Percentiles rank a stretch among this genome's conserved stretches.
These are phyloP conservation scores for Babesia sp. DNA, from an alignment of 169 alveolate species.

Conservation along the genomic window DNA sequence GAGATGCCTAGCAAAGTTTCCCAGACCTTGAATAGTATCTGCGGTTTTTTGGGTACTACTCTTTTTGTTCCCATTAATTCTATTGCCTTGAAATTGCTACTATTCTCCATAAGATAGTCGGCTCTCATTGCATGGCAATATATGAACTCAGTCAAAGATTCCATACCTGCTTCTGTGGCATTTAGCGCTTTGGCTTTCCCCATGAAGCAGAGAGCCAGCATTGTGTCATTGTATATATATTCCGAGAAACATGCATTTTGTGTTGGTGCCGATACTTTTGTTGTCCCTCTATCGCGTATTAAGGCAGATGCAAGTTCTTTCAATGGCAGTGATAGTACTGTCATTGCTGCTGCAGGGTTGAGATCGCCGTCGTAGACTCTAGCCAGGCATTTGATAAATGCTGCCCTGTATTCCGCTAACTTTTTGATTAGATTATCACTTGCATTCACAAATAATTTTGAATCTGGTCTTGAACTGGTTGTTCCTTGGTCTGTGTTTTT, in stretches of 20 bases:
- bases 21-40: slow-evolving; percentile 53
- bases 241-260: not conserved
- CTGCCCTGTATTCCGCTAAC: slow-evolving; percentile 7
- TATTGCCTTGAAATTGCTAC: not conserved
- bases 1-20: slow-evolving; percentile 55
- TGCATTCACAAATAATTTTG: not conserved
- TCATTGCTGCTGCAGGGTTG: slow-evolving; percentile 4
- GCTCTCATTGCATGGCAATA: slow-evolving; percentile 28
- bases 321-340: slow-evolving; percentile 14
- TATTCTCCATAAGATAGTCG: slow-evolving; percentile 18
- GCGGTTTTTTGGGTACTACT: slow-evolving; percentile 10
- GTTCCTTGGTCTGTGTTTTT: not conserved
- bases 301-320: slow-evolving; percentile 11
- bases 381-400: slow-evolving; percentile 1
- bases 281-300: not conserved
- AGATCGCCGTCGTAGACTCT: slow-evolving; percentile 1
- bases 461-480: not conserved
- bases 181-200: slow-evolving; percentile 25
- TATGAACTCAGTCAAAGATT: slow-evolving; percentile 15
- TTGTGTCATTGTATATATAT: not conserved
- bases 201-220: slow-evolving; percentile 21
- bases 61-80: not conserved
- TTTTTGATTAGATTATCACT: not conserved
- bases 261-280: not conserved
- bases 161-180: not conserved